Base-by-base conservation (phyloP, 78 protist genomes). In the Dictyostelium purpureum region DNA sequence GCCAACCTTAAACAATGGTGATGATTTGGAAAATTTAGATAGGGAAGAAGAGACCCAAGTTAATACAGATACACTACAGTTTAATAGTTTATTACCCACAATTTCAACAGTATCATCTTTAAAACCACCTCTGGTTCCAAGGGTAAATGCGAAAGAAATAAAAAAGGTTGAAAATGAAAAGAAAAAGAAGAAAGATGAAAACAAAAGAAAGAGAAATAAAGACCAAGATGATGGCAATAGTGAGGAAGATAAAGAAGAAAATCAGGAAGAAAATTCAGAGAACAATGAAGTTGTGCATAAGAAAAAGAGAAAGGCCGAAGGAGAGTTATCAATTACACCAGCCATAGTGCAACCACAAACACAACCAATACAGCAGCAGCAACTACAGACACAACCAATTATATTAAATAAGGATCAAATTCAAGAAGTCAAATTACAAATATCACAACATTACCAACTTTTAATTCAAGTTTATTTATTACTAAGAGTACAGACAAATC, bases 371-470 rank as follows among this genome's bases (percentile, higher is more conserved):
- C 19, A 67, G 21, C 75, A 69, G 11, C 54, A 3, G 6, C 77
- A 33, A 69, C 38, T 18, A 19, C 77, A 6, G 19, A 0, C 12
- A 3, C n/a, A 14, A 47, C 52, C 52, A 47, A 2, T 47, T 47
- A 63, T 42, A 0, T 33, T 63, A 33, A 63, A 38, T 33, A 16
- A 33, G 71, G 71, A 63, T 12, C 42, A 63, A 63, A 63, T 63
- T 63, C 42, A 63, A 63, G 70, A 47, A 47, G 40, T 85, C 18
- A 85, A 85, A 35, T 21, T n/a, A 45, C 92, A 85, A 59, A 40
- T 85, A 6, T 45, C 82, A 14, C 28, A 47, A 49, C 92, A 85
- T 42, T 85, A 85, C 73, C 92, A 85, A 73, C 57, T 85, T 1
- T 52, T 85, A 33, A 52, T 85, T 26, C 92, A 85, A 61, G 80